Conservation (phyloP, 2,329 filamentous ascomycete genomes). For the Sporothrix phasma region DNA sequence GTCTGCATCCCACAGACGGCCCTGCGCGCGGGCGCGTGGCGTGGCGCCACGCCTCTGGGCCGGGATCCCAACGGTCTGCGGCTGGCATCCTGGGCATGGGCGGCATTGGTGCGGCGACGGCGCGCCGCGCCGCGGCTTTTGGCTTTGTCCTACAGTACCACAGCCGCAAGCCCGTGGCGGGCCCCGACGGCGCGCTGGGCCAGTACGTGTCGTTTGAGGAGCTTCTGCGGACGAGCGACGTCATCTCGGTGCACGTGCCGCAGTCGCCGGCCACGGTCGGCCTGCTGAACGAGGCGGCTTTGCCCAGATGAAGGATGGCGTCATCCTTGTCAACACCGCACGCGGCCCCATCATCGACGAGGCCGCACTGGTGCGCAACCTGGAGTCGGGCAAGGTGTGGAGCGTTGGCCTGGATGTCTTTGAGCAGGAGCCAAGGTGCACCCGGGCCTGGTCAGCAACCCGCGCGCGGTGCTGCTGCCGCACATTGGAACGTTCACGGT, state of each 20-base stretch:
- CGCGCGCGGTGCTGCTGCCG: slow-evolving; percentile 51
- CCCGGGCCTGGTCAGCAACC: slow-evolving; percentile 47
- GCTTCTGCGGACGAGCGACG: slow-evolving; percentile 37
- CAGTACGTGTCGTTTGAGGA: slow-evolving; percentile 25
- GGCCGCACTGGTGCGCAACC: slow-evolving; percentile 40
- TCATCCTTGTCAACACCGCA: slow-evolving; percentile 48
- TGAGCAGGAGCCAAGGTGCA: slow-evolving; percentile 49
- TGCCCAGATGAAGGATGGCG: slow-evolving; percentile 43
- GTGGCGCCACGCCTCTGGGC: slow-evolving; percentile 36
- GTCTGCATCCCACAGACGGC: slow-evolving; percentile 38
- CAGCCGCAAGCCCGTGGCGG: slow-evolving; percentile 41
- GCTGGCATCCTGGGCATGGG: slow-evolving; percentile 47
- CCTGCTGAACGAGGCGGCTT: slow-evolving; percentile 43
- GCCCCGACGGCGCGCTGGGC: slow-evolving; percentile 30
- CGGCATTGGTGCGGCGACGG: slow-evolving; percentile 36
- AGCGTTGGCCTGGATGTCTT: slow-evolving; percentile 48
- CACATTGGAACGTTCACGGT: slow-evolving; percentile 58
- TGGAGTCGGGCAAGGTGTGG: slow-evolving; percentile 44
- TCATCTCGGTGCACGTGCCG: slow-evolving; percentile 41
- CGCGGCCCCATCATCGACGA: slow-evolving; percentile 48
- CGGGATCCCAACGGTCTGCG: slow-evolving; percentile 60
- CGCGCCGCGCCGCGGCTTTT: slow-evolving; percentile 33
- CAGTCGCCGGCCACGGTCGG: slow-evolving; percentile 30
- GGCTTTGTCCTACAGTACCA: slow-evolving; percentile 51
- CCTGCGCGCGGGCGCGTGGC: slow-evolving; percentile 26